Percentiles rank a stretch among this genome's conserved stretches.
Conservation (phyloP, 2,329 filamentous ascomycete species). For the Calonectria henricotiae region DNA sequence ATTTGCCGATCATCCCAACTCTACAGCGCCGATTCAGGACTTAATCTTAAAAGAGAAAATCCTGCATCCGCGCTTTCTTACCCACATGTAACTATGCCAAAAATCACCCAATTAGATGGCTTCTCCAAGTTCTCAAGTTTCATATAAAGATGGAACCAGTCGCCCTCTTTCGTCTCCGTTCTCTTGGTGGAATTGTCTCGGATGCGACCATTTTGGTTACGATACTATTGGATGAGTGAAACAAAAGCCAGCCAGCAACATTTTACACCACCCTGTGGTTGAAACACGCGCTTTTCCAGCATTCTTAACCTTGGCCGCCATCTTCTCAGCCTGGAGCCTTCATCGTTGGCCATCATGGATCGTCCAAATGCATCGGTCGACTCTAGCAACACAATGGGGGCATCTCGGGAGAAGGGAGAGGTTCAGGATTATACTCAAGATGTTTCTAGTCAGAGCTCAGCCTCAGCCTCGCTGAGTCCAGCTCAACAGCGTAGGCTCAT, state of each 20-base stretch:
- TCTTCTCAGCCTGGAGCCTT: not conserved
- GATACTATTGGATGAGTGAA: not conserved
- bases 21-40: not conserved
- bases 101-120: not conserved
- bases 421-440: not conserved
- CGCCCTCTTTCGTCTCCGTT: not conserved
- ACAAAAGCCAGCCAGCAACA: not conserved
- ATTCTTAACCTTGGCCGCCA: not conserved
- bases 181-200: not conserved
- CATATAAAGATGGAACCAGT: not conserved
- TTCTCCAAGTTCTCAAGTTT: not conserved
- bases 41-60: constrained; percentile 7
- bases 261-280: not conserved
- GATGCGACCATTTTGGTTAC: not conserved
- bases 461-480: not conserved
- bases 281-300: not conserved
- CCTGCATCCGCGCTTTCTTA: not conserved
- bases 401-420: not conserved
- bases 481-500: not conserved
- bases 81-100: not conserved
- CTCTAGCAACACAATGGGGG: not conserved
- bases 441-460: constrained; percentile 7
- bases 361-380: not conserved
- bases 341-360: not conserved
- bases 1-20: not conserved